Conservation (phyloP, 1,139 yeast genomes). For the Debaryomyces subglobosus region DNA sequence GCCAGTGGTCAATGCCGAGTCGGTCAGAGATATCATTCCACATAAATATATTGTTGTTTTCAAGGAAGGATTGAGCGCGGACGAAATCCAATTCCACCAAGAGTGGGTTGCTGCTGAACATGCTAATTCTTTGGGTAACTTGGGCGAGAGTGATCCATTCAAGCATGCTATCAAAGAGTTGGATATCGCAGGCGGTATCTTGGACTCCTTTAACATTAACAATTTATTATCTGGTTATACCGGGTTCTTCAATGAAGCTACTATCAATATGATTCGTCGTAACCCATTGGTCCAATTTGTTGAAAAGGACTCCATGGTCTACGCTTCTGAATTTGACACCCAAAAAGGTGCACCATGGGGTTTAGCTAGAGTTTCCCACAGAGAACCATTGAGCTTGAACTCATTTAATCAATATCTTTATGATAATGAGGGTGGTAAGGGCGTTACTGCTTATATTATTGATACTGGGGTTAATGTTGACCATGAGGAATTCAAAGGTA, state of each 20-base stretch:
- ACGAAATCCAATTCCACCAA: slow-evolving; percentile 62
- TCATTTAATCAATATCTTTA: slow-evolving; percentile 84
- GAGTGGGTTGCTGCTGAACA: slow-evolving; percentile 60
- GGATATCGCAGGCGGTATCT: slow-evolving; percentile 57
- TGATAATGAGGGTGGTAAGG: slow-evolving; percentile 85
- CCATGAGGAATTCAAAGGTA: slow-evolving; percentile 85
- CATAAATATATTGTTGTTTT: slow-evolving; percentile 83
- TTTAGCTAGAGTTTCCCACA: slow-evolving; percentile 90
- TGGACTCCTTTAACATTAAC: slow-evolving; percentile 65
- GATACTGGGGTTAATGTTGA: slow-evolving; percentile 89
- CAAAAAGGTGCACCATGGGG: slow-evolving; percentile 97
- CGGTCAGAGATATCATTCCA: slow-evolving; percentile 58
- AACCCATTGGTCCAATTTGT: slow-evolving; percentile 76
- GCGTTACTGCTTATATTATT: slow-evolving; percentile 88
- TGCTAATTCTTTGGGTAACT: slow-evolving; percentile 32
- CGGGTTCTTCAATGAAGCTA: slow-evolving; percentile 74
- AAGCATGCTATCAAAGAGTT: slow-evolving; percentile 38
- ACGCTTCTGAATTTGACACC: slow-evolving; percentile 59
- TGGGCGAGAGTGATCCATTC: slow-evolving; percentile 41
- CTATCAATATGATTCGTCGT: slow-evolving; percentile 69
- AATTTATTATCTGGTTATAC: slow-evolving; percentile 62
- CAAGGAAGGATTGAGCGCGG: slow-evolving; percentile 58
- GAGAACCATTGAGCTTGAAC: slow-evolving; percentile 73
- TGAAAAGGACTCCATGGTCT: slow-evolving; percentile 79
- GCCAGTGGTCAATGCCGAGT: slow-evolving; percentile 44